Base-by-base conservation (phyloP, 1,284 basidiomycete genomes). In the Rhodotorula mucilaginosa region DNA sequence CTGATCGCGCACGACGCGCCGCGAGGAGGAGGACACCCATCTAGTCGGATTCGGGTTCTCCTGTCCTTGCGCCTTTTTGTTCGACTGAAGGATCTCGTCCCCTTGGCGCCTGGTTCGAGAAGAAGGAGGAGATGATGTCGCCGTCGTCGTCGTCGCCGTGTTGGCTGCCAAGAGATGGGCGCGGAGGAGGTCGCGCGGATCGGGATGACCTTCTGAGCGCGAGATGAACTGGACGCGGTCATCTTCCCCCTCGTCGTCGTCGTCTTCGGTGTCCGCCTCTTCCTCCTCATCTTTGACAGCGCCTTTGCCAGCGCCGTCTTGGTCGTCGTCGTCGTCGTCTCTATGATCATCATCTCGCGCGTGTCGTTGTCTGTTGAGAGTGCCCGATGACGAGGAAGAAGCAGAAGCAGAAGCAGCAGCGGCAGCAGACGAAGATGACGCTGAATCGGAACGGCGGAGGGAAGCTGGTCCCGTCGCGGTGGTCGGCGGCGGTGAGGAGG, bases 121-220 rank as follows among this genome's bases (percentile, higher is more conserved):
- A 34, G 34, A 8, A 34, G 34, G 7, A 34, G 26, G 26, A 26
- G 26, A 26, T 26, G 26, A 26, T 26, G 26, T 26, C 26, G 26
- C 26, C 26, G 26, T 26, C 26, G 26, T 26, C 26, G 34, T 34
- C 34, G 34, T 8, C 34, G 34, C 34, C 34, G 34, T 34, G 39
- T 44, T 44, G 39, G 39, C 39, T 44, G 39, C 39, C 23, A 29
- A 57, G 6, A 76, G 51, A 44, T 76, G 75, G 4, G 65, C 67
- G 15, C 75, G 51, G 7, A 76, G 62, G 54, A 76, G 68, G 3
- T 70, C 71, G n/a, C 75, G 69, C 23, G 75, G 73, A 34, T 76
- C 75, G 7, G 64, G 59, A 19, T 72, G 69, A 2, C 67, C 57
- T 21, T 68, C 64, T 6, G 63, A 51, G 5, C 60, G 68, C 3